Percentiles rank a stretch among this genome's conserved stretches.
phyloP scores from a whole-genome alignment of 163 green algal genomes.

The Prototheca wickerhamii region DNA sequence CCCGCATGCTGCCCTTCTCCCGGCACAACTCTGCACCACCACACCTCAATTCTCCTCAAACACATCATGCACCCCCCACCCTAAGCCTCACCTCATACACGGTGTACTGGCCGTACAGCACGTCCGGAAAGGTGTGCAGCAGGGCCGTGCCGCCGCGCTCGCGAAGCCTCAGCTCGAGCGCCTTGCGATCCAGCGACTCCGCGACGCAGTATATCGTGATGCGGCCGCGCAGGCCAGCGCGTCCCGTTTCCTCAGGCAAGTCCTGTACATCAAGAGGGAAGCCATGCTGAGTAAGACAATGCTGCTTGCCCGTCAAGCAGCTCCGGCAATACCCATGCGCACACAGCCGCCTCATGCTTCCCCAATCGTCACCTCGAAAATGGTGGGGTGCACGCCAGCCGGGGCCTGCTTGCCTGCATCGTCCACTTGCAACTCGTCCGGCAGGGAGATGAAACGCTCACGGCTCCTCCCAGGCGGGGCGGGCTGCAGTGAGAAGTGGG shows the following conservation, averaged over 20 bases:
- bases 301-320: too few relatives aligned
- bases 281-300: not conserved
- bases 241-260: constrained; percentile 2
- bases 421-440: constrained; percentile 32
- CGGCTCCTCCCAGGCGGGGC: constrained; percentile 8
- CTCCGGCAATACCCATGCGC: too few relatives aligned
- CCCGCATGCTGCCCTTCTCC: not conserved
- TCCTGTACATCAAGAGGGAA: constrained; percentile 6
- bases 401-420: not conserved
- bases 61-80: too few relatives aligned
- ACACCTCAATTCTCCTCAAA: too few relatives aligned
- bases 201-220: constrained; percentile 69
- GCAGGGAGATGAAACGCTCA: constrained; percentile 53
- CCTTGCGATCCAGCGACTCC: constrained; percentile 51
- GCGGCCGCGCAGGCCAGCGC: constrained; percentile 24
- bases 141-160: constrained; percentile 18
- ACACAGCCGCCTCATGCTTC: not conserved
- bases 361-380: constrained; percentile 29
- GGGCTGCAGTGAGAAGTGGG: constrained; percentile 3
- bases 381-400: constrained; percentile 12
- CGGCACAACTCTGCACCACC: too few relatives aligned
- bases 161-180: constrained; percentile 31
- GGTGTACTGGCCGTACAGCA: constrained; percentile 37
- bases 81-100: constrained; percentile 1
- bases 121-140: constrained; percentile 40